phyloP scores from a whole-genome alignment of 1,139 yeast genomes.

The Saccharomyces hybrid region DNA sequence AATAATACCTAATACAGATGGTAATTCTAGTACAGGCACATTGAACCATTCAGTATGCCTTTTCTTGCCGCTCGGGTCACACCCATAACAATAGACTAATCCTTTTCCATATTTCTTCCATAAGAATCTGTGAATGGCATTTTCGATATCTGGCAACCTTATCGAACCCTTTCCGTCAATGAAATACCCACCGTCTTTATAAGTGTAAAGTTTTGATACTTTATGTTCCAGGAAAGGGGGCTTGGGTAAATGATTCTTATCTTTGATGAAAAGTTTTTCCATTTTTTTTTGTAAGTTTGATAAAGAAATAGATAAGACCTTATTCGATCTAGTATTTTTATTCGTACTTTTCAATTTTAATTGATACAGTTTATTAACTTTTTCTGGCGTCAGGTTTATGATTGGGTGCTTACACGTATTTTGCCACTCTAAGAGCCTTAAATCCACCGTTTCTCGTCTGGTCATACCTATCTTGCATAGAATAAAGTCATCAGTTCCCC shows the following conservation, averaged over 20 bases:
- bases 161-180: conserved; percentile 13
- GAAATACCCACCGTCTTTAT: conserved; percentile 23
- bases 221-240: not conserved
- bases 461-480: conserved; percentile 31
- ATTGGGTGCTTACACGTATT: conserved; percentile 23
- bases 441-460: conserved; percentile 18
- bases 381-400: conserved; percentile 24
- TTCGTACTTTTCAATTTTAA: not conserved
- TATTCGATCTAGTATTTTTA: not conserved
- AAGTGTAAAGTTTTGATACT: conserved; percentile 9
- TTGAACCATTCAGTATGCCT: conserved; percentile 29
- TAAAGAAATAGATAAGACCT: conserved; percentile 7
- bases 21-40: conserved; percentile 23
- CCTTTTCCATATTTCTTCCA: conserved; percentile 30
- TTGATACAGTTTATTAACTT: conserved; percentile 9
- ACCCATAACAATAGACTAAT: conserved; percentile 25
- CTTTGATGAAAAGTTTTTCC: not conserved
- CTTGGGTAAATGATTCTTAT: not conserved
- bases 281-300: conserved; percentile 9
- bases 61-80: conserved; percentile 18
- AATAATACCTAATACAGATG: conserved; percentile 15
- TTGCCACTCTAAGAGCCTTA: conserved; percentile 26
- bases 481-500: conserved; percentile 18
- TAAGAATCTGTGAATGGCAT: conserved; percentile 20
- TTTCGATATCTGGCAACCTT: conserved; percentile 19